Base-by-base conservation (phyloP, 345 rosid genomes). In the Syzygium aromaticum region DNA sequence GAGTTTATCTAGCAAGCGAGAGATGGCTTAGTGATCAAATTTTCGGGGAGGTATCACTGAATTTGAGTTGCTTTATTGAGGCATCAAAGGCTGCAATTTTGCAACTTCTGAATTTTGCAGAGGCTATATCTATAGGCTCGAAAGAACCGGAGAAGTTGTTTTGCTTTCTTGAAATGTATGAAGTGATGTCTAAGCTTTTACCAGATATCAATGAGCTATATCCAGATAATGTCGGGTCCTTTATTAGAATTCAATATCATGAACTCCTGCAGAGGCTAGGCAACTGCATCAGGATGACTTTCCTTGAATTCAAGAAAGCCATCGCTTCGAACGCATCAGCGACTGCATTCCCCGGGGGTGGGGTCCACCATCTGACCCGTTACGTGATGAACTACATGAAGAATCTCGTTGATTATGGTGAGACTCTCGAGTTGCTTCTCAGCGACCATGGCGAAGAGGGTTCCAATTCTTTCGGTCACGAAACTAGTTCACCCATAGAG, bases 111-210 rank as follows among this genome's bases (percentile, higher is more conserved):
- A 95, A 94, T 88, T 97, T 97, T 85, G 98, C 94, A 21, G 96
- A 95, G 88, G 99, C 99, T 38, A 91, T 96, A 83, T 94, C 95
- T 19, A 94, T 97, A 28, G 96, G 98, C 53, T 94, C 98, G 33
- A 94, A 94, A 59, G 93, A 92, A 33, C 98, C 98, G 0, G 98
- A 95, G 90, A 95, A 96, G 86, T 49, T 97, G 88, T 91, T 92
- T 56, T 92, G 94, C 89, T 91, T 96, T 84, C 95, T 96, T 54
- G 98, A 94, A 85, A 97, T 97, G 99, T 97, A 96, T 21, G 98
- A 96, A 92, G 92, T 94, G 57, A 88, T 94, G 46, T 90, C 92
- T 2, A 96, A 94, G 87, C 95, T 94, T 73, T 91, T 91, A 88
- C 95, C 94, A 7, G 97, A 95, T 77, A 91, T 95, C 5, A 90